Base-by-base conservation (phyloP, 768 basidiomycete species). In the Naganishia vishniacii region DNA sequence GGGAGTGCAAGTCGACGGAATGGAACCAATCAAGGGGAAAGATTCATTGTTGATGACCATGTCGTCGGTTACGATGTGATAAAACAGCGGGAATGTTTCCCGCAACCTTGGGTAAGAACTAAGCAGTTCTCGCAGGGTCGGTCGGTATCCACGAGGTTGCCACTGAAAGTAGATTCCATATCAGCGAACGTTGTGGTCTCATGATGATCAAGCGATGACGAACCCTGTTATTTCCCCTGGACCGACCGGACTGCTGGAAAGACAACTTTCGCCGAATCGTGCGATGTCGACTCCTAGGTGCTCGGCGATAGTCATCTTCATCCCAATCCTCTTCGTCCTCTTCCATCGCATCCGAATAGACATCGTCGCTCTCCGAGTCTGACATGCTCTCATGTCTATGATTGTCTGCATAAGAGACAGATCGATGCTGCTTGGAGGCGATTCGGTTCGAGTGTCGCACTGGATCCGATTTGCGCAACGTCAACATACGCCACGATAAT, bases 1-100 rank as follows among this genome's bases (percentile, higher is more conserved):
- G 2, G 73, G 72, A 3, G 72, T 69, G 48, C 59, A 68, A 25
- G 72, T 73, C 6, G 74, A 69, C 2, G 76, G 74, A 48, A 77
- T 73, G 4, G 76, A 74, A 18, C 76, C 76, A 60, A 77, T 77
- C 23, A 77, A 67, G 4, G 76, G 76, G 29, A 77, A 73, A 3
- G 76, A 71, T 51, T 75, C 74, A 20, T 72, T 70, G 68, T 75
- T 72, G 70, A 77, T 75, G 37, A 73, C 64, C 56, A 77, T 68
- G 47, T 77, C 76, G 62, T 73, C 72, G 59, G 73, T 75, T 41
- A 75, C 65, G 9, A 73, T 73, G 68, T 74, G 72, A 70, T 75
- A 77, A 70, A 77, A 77, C 20, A 77, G 64, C 2, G 76, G 76
- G 71, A 69, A 77, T 0, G 62, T 64, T 28, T 71, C 68, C 7